Base-by-base conservation (phyloP, 352 stramenopile species). In the Pythium myriotylum region DNA sequence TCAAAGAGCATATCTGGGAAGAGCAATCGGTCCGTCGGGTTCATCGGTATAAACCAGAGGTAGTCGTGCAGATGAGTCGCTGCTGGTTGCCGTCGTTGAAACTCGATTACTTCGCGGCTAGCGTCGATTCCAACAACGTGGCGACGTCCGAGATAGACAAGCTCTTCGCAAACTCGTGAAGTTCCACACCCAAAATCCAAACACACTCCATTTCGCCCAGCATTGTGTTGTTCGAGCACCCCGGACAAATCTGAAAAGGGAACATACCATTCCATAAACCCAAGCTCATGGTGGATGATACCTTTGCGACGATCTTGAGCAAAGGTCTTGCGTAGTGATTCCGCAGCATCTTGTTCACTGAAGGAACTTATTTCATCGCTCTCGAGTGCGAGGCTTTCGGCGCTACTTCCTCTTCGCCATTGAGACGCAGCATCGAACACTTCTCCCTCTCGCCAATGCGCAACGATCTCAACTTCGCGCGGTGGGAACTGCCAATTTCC, bases 151-250 rank as follows among this genome's bases (percentile, higher is more conserved):
- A 63, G 67, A 12, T 65, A 54, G 8, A 72, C 68, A 0, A 79
- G 24, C 35, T 79, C 62, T 26, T 51, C 48, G 23, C 70, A 67
- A n/a, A 78, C n/a, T 0, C 42, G 48, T 7, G 70, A 78, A 2
- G 67, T 73, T 0, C 70, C 70, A 48, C 70, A 78, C 1, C 70
- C 71, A 22, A 76, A 32, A 55, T 79, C 67, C 12, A 79, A 12
- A 23, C 70, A 50, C 22, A 66, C 14, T 1, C 56, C 50, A 1
- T 20, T 17, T 3, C 57, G 58, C 4, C 40, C 27, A 9, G 29
- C 54, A 13, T 47, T 50, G 52, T 55, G 46, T 10, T 4, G 13
- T 0, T 69, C 41, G 6, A 70, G 64, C 10, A 59, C 78, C 4
- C 75, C 71, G 1, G 51, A 64, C 3, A 73, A 65, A 2, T 78